These are phyloP conservation scores for Boeremia exigua DNA, from an alignment of 2,329 filamentous ascomycete species.

Conservation along the genomic window DNA sequence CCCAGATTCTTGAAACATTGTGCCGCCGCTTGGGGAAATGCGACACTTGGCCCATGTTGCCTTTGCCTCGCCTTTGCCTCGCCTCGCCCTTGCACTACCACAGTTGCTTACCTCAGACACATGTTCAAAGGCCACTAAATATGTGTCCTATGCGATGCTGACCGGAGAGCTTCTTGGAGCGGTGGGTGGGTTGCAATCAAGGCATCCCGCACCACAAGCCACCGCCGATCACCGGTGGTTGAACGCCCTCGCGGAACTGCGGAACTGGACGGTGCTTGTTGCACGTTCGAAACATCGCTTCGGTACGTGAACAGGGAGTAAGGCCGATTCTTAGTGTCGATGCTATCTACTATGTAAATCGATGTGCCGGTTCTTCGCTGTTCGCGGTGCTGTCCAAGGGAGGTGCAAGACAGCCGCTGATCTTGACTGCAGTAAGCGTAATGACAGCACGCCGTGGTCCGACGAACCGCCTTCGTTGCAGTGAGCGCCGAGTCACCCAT, in stretches of 20 bases:
- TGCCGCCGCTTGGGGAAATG: neutral
- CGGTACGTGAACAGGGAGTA: neutral
- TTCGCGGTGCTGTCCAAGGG: constrained; percentile 6
- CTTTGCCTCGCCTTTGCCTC: no score
- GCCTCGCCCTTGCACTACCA: neutral
- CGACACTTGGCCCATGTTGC: neutral
- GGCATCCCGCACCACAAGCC: constrained; percentile 2
- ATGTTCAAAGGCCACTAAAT: neutral
- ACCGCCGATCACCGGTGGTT: constrained; percentile 8
- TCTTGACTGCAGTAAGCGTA: constrained; percentile 26
- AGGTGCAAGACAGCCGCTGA: constrained; percentile 5
- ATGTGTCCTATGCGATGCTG: neutral
- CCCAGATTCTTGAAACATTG: constrained; percentile 6
- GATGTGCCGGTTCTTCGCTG: constrained; percentile 3
- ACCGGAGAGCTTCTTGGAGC: neutral
- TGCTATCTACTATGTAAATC: neutral
- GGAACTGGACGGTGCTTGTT: neutral
- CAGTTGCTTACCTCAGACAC: constrained; percentile 7
- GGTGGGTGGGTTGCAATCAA: constrained; percentile 8
- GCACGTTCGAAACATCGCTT: neutral
- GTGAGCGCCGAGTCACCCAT: constrained; percentile 1
- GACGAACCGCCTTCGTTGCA: constrained; percentile 20
- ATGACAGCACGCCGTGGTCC: constrained; percentile 24
- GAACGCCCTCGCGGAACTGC: neutral
- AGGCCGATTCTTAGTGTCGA: neutral